Evolutionary conservation across 805 yeast genomes (phyloP).

Genomic region (Zygoascus bituminiphila): DNA sequence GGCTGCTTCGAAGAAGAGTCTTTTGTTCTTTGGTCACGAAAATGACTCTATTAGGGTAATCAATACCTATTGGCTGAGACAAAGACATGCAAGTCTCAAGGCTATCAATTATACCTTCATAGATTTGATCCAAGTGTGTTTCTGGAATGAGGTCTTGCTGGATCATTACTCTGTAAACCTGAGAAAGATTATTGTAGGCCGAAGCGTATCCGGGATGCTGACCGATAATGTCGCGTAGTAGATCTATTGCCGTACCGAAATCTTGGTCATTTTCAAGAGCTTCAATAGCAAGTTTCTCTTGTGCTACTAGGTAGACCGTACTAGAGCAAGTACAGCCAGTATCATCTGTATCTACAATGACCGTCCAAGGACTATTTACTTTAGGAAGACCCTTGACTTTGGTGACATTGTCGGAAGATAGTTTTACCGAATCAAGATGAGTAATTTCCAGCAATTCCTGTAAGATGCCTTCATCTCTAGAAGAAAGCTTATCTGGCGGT

Average conservation of each 20-base stretch:
- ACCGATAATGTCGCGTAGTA: slow-evolving; percentile 18
- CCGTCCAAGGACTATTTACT: not conserved
- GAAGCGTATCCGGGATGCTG: slow-evolving; percentile 26
- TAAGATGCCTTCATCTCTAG: not conserved
- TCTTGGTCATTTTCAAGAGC: slow-evolving; percentile 12
- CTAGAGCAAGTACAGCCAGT: not conserved
- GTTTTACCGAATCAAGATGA: no score
- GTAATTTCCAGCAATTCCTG: not conserved
- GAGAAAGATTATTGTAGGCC: slow-evolving; percentile 31
- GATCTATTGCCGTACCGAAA: slow-evolving; percentile 10
- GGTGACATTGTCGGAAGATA: no score
- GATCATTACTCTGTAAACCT: slow-evolving; percentile 14
- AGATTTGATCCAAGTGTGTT: slow-evolving; percentile 2
- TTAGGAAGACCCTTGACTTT: not conserved
- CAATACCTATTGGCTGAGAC: not conserved
- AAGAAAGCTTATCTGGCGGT: no score
- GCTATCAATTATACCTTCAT: slow-evolving; percentile 15
- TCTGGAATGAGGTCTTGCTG: not conserved
- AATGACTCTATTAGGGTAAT: no score
- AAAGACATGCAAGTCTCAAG: slow-evolving; percentile 22
- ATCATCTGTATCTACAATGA: not conserved
- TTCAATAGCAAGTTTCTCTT: slow-evolving; percentile 20
- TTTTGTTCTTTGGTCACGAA: no score
- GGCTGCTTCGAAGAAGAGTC: not conserved
- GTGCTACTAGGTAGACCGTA: slow-evolving; percentile 15